phyloP scores from a whole-genome alignment of 495 filamentous ascomycete species.

The Penicillium paxilli region DNA sequence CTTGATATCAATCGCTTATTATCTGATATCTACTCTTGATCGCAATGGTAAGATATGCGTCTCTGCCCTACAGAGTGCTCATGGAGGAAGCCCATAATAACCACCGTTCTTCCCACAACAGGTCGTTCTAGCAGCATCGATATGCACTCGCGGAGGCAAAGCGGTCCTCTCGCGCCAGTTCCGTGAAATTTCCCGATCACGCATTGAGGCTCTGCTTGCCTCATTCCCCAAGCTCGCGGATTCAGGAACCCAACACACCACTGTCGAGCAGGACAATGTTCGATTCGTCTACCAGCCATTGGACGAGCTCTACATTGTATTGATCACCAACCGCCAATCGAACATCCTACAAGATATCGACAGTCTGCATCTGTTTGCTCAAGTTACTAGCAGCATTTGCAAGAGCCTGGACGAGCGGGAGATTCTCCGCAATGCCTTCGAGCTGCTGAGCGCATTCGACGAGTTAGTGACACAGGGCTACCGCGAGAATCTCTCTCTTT shows the following conservation, averaged over 20 bases:
- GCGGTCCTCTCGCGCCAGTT: conserved; percentile 96
- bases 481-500: conserved; percentile 89
- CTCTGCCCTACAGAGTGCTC: neutral
- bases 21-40: conserved; percentile 4
- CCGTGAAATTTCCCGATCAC: conserved; percentile 90
- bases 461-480: conserved; percentile 95
- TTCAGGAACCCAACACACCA: conserved; percentile 93
- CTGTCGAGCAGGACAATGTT: conserved; percentile 97
- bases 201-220: conserved; percentile 93
- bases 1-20: neutral
- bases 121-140: conserved; percentile 98
- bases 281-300: conserved; percentile 98
- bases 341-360: conserved; percentile 99
- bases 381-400: conserved; percentile 94
- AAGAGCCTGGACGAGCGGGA: conserved; percentile 94
- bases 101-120: conserved; percentile 39
- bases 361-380: conserved; percentile 93
- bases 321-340: conserved; percentile 98
- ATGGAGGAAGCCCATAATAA: conserved; percentile 19
- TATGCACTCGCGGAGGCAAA: conserved; percentile 97
- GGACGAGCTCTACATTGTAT: conserved; percentile 98
- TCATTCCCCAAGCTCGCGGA: conserved; percentile 97
- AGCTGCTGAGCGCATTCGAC: conserved; percentile 93
- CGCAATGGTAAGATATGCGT: conserved; percentile 23
- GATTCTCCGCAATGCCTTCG: conserved; percentile 90